Evolutionary conservation across 2,329 filamentous ascomycete genomes (phyloP).

Genomic region (Kalmusia sp.): DNA sequence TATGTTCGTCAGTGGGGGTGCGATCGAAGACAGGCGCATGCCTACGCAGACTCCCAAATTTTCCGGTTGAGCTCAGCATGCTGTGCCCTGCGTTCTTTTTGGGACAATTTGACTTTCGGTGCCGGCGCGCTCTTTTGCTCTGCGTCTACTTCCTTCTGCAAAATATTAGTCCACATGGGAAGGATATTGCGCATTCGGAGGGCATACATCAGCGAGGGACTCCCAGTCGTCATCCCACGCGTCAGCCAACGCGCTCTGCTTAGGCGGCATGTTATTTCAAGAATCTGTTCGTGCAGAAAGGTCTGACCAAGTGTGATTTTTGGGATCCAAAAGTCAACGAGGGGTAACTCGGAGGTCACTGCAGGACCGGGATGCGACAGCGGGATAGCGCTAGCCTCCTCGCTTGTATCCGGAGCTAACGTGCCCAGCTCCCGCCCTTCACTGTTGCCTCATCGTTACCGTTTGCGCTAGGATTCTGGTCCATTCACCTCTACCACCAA

Average conservation of each 20-base stretch:
- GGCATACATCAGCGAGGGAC: conserved; percentile 71
- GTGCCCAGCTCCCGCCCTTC: not conserved
- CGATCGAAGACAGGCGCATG: not conserved
- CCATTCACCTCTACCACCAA: not conserved
- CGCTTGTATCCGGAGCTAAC: conserved; percentile 10
- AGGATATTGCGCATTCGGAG: not conserved
- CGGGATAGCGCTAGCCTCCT: too few relatives aligned
- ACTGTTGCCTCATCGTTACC: not conserved
- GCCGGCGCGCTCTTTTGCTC: conserved; percentile 49
- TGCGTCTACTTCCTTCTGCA: conserved; percentile 47
- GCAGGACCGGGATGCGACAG: conserved; percentile 1
- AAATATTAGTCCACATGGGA: conserved; percentile 24
- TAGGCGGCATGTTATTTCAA: conserved; percentile 40
- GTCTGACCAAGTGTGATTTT: too few relatives aligned
- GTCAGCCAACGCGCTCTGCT: conserved; percentile 54
- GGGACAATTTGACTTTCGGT: conserved; percentile 63
- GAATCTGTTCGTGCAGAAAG: too few relatives aligned
- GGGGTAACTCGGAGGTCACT: not conserved
- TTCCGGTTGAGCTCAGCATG: conserved; percentile 85
- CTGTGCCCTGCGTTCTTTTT: conserved; percentile 77
- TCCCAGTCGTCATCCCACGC: conserved; percentile 97
- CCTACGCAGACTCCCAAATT: conserved; percentile 88
- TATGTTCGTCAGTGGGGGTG: conserved; percentile 21
- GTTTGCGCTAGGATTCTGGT: not conserved
- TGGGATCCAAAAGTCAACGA: not conserved